Base-by-base conservation (phyloP, 768 basidiomycete genomes). In the Tubosaeta sp. region DNA sequence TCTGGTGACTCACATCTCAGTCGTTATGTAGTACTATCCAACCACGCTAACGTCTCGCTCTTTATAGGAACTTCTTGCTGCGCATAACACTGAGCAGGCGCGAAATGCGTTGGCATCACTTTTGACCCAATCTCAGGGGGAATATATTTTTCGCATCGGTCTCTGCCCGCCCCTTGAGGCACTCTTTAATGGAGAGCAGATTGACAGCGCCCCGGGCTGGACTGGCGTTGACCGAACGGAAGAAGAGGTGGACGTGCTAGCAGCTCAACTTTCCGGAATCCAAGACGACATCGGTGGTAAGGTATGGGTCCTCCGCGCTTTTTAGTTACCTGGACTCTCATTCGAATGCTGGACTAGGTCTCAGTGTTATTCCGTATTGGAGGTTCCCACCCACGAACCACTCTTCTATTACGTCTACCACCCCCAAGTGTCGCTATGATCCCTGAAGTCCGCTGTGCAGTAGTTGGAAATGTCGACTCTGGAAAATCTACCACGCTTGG, bases 401-500 rank as follows among this genome's bases (percentile, higher is more conserved):
- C 81, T 11, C 67, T 88, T 16, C 71, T 93, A 26, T 67, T 92
- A 51, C 81, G 91, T 54, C 68, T 93, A 53, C 91, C 88, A 52
- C 86, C 90, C 37, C 81, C 81, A 5, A 85, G 77, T 61, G 84
- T 91, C 3, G 82, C 87, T 19, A 69, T 82, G 35, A 88, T 85
- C n/a, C 86, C 90, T 7, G 95, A 99, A 71, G 92, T 97, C 2
- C 82, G 97, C 31, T 92, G 94, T 60, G 95, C 95, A 0, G 94
- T 97, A 2, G 91, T 97, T 6, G 97, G 97, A 4, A 98, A 97
- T 64, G 91, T 94, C 27, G 88, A 91, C 64, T 88, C 90, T 50
- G 95, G 95, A 0, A 98, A 98, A 69, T 92, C 89, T 3, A 95
- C 95, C 16, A 95, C 91, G 11, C 75, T 97, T 16, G 95, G 95